These are phyloP conservation scores for Pugionium dolabratum DNA, from an alignment of 345 rosid species.

Conservation along the genomic window DNA sequence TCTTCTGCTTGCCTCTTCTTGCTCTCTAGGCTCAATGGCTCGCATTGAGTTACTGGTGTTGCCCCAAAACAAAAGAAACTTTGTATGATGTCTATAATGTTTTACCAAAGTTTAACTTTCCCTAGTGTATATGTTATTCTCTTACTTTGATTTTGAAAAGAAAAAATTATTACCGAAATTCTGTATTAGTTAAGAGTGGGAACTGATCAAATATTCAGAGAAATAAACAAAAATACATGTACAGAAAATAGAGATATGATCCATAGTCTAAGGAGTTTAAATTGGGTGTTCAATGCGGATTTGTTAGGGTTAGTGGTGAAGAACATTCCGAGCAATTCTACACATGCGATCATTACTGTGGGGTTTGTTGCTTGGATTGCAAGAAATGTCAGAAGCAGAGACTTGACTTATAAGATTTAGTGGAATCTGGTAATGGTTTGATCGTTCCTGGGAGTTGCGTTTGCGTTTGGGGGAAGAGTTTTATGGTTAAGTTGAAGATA, in stretches of 20 bases:
- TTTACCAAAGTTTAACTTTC: background rate
- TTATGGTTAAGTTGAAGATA: no score
- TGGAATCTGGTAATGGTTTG: conserved; percentile 63
- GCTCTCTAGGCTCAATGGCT: conserved; percentile 68
- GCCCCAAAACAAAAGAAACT: conserved; percentile 1
- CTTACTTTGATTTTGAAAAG: no score
- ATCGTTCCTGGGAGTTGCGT: conserved; percentile 68
- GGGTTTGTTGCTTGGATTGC: conserved; percentile 84
- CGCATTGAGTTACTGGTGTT: conserved; percentile 29
- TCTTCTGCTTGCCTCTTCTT: conserved; percentile 82
- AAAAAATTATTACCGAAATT: no score
- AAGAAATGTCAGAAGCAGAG: conserved; percentile 72
- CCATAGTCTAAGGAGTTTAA: no score
- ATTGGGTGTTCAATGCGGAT: no score
- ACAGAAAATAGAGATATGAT: no score
- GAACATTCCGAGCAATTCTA: conserved; percentile 63
- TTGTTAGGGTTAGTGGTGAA: conserved; percentile 57
- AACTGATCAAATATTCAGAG: no score
- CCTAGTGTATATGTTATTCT: no score
- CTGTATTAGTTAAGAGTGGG: no score
- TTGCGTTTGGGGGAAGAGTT: conserved; percentile 54
- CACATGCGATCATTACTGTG: conserved; percentile 62
- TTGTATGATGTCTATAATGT: conserved; percentile 26
- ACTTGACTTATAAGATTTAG: conserved; percentile 80
- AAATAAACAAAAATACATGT: no score